Base-by-base conservation (phyloP, 768 basidiomycete genomes). In the Psilocybe tampanensis region DNA sequence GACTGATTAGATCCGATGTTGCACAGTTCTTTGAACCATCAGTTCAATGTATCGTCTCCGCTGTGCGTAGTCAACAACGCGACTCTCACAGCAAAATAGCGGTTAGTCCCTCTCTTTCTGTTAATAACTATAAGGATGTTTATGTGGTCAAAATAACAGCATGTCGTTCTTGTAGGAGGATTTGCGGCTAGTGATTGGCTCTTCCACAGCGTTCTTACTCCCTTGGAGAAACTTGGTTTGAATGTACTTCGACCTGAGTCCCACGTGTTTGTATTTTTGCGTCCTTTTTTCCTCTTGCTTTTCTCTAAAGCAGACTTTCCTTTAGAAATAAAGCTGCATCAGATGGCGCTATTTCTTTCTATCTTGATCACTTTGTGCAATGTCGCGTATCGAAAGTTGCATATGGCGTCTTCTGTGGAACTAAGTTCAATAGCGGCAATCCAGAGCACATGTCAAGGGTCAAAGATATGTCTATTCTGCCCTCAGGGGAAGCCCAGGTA, bases 171-270 rank as follows among this genome's bases (percentile, higher is more conserved):
- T 2, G 83, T 86, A 3, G 84, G 84, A 12, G 85, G 83, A 0
- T 86, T 85, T 62, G 78, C 81, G 17, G 80, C 82, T 0, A 84
- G 78, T 56, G 80, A 83, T 50, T 85, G 79, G 75, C 65, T 86
- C 11, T 81, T 76, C 60, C 63, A 70, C 3, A 69, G 70, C 41
- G 72, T 85, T 1, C 74, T 72, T 41, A 68, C 60, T 44, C 60
- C 68, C 6, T 67, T 85, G 12, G 68, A 69, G 9, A 60, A 68
- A 1, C 63, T 73, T 0, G 75, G 75, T 15, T 63, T 83, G 34
- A 70, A 65, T 19, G 63, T 84, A 17, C 72, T 76, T 49, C 73
- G 81, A 7, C 84, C 83, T 1, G 82, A 84, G 58, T 76, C 74
- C 21, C 80, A 82, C 48, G 72, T 83, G 83, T 85, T 60, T 45